These are phyloP conservation scores for Xylaria sp. DNA, from an alignment of 2,329 filamentous ascomycete species.

Conservation along the genomic window DNA sequence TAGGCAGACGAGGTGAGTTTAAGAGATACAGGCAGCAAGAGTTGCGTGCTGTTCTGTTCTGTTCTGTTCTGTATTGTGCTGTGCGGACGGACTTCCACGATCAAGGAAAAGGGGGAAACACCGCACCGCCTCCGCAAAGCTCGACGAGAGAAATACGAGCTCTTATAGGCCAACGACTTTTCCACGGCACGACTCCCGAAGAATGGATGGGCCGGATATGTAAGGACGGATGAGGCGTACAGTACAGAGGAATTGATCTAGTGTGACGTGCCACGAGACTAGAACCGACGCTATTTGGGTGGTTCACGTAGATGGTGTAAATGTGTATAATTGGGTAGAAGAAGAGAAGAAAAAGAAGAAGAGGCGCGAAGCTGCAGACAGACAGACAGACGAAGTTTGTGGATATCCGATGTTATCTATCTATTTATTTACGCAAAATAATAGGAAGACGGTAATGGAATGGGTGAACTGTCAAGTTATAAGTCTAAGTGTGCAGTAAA, in stretches of 20 bases:
- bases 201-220: slow-evolving; percentile 8
- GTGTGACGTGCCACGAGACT: slow-evolving; percentile 35
- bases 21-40: not conserved
- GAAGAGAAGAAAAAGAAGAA: not conserved
- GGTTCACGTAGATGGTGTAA: slow-evolving; percentile 19
- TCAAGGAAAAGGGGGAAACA: not conserved
- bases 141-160: slow-evolving; percentile 14
- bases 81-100: slow-evolving; percentile 4
- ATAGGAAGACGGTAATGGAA: not conserved
- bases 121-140: not conserved
- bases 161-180: slow-evolving; percentile 31
- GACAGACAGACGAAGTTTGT: slow-evolving; percentile 20
- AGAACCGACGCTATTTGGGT: slow-evolving; percentile 19
- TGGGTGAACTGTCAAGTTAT: not conserved
- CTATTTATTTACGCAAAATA: slow-evolving; percentile 12
- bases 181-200: slow-evolving; percentile 15
- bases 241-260: slow-evolving; percentile 16
- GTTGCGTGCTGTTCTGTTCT: no score
- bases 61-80: slow-evolving; percentile 2
- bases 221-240: slow-evolving; percentile 23
- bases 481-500: not conserved
- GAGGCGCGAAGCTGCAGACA: not conserved
- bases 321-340: slow-evolving; percentile 9
- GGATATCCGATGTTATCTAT: slow-evolving; percentile 19
- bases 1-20: slow-evolving; percentile 28